Evolutionary conservation across 2,329 filamentous ascomycete genomes (phyloP).

Genomic region (Epichloe hybrida): DNA sequence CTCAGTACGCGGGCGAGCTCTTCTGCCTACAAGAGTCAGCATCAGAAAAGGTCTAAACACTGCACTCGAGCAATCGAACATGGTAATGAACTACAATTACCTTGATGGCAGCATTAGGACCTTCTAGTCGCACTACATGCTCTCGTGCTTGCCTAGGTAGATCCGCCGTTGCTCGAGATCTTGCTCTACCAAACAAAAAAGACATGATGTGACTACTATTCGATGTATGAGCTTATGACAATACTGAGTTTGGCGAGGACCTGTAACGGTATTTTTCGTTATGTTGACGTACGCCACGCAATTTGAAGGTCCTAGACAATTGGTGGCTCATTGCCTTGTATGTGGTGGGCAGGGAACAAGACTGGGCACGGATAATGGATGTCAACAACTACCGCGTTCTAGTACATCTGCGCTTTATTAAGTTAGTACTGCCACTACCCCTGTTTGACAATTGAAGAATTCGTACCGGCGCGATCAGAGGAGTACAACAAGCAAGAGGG

Average conservation of each 20-base stretch:
- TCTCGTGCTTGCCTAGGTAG: conserved; percentile 43
- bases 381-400: neutral
- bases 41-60: conserved; percentile 2
- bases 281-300: neutral
- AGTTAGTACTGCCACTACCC: neutral
- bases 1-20: conserved; percentile 74
- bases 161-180: conserved; percentile 37
- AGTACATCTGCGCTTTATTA: neutral
- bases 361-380: neutral
- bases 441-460: neutral
- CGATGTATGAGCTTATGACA: neutral
- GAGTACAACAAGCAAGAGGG: neutral
- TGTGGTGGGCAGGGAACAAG: neutral
- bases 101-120: conserved; percentile 33
- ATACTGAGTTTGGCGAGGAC: neutral
- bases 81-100: conserved; percentile 15
- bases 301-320: neutral
- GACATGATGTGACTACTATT: conserved; percentile 26
- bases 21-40: conserved; percentile 48
- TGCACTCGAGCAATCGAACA: neutral
- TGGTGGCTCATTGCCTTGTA: neutral
- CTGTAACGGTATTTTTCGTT: neutral
- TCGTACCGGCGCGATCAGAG: no score
- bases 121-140: conserved; percentile 38
- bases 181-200: conserved; percentile 41